phyloP scores from a whole-genome alignment of 768 basidiomycete genomes.

The Boletus insuetus region DNA sequence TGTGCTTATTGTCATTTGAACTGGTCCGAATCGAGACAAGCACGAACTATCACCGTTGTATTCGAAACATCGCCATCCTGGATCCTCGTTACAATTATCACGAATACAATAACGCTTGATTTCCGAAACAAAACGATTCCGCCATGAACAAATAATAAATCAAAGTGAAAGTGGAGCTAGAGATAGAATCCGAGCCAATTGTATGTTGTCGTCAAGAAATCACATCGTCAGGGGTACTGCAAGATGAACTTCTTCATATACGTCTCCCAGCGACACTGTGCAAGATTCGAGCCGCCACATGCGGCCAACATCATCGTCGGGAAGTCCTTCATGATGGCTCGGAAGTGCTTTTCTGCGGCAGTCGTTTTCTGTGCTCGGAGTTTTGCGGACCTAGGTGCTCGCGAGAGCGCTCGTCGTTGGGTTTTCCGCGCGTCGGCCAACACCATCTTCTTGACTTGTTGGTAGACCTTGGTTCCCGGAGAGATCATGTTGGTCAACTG shows the following conservation, averaged over 20 bases:
- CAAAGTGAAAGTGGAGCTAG: conserved; percentile 2
- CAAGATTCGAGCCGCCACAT: conserved; percentile 49
- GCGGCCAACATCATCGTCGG: conserved; percentile 30
- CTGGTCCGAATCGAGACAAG: background rate
- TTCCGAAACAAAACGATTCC: conserved; percentile 21
- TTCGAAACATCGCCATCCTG: background rate
- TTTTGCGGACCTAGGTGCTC: conserved; percentile 3
- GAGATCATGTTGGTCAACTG: conserved; percentile 35
- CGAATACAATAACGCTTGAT: conserved; percentile 1
- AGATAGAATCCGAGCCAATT: background rate
- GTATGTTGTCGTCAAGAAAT: background rate
- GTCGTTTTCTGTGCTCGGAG: conserved; percentile 20
- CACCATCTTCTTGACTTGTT: conserved; percentile 41
- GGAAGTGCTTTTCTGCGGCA: conserved; percentile 23
- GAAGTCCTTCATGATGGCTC: conserved; percentile 34
- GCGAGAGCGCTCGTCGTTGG: conserved; percentile 9
- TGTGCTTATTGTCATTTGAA: background rate
- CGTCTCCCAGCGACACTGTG: conserved; percentile 58
- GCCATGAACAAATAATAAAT: conserved; percentile 5
- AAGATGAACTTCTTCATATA: conserved; percentile 63
- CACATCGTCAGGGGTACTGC: conserved; percentile 50
- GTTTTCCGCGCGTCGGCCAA: conserved; percentile 32
- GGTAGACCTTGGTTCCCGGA: conserved; percentile 41
- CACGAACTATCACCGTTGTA: conserved; percentile 11
- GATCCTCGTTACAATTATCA: background rate